These are phyloP conservation scores for Cladophialophora exuberans DNA, from an alignment of 2,329 filamentous ascomycete species.

Conservation along the genomic window DNA sequence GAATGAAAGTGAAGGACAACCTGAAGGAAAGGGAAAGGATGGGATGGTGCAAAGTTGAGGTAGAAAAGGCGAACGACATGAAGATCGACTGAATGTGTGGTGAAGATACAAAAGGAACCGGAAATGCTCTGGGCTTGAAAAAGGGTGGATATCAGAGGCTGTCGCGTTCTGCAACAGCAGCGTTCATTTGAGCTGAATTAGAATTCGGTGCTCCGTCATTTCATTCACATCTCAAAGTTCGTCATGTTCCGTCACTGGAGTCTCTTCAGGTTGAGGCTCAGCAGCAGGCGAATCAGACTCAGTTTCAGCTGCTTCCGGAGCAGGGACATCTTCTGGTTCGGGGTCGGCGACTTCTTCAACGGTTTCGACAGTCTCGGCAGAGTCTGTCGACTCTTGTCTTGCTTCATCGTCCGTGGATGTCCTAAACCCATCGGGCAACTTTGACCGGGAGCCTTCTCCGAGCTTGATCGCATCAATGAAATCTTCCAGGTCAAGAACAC, in stretches of 20 bases:
- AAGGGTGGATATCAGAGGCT: too few relatives aligned
- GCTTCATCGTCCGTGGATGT: conserved; percentile 35
- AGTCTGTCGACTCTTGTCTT: neutral
- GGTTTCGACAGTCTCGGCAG: conserved; percentile 20
- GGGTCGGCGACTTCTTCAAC: conserved; percentile 18
- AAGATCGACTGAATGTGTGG: too few relatives aligned
- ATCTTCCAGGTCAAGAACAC: conserved; percentile 67
- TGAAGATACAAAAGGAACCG: neutral
- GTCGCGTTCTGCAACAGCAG: too few relatives aligned
- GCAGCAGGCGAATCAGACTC: conserved; percentile 1
- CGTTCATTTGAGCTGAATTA: too few relatives aligned
- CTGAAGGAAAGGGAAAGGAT: too few relatives aligned
- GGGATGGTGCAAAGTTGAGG: neutral
- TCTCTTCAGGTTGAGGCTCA: conserved; percentile 17
- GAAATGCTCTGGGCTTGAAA: too few relatives aligned
- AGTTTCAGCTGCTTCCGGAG: neutral
- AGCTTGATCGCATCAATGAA: conserved; percentile 94
- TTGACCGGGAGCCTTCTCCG: conserved; percentile 81
- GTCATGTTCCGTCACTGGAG: conserved; percentile 21
- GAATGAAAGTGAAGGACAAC: too few relatives aligned
- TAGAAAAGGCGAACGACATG: neutral
- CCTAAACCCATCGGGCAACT: conserved; percentile 67
- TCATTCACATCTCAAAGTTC: conserved; percentile 24
- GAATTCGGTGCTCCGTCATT: neutral
- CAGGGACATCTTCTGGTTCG: conserved; percentile 13